Evolutionary conservation across 352 stramenopile species (phyloP).

Genomic region (Phytophthora megakarya): DNA sequence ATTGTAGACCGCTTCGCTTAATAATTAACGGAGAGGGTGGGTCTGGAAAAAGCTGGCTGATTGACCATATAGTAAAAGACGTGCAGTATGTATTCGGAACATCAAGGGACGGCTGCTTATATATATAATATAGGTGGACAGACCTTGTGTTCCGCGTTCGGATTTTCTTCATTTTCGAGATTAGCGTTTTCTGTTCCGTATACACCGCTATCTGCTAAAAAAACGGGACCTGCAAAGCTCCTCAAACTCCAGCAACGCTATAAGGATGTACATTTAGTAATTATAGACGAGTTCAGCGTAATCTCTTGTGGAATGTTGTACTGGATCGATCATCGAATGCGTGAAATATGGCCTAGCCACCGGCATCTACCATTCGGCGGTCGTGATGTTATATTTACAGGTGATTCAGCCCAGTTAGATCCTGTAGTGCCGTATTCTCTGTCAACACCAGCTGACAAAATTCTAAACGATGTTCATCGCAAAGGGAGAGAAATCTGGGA

Average conservation of each 20-base stretch:
- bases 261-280: background rate
- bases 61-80: too few relatives aligned
- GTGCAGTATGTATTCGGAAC: too few relatives aligned
- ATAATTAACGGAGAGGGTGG: too few relatives aligned
- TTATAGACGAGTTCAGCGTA: conserved; percentile 3
- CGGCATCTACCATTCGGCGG: conserved; percentile 1
- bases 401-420: background rate
- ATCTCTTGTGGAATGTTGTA: conserved; percentile 8
- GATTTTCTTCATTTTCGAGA: too few relatives aligned
- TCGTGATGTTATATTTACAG: conserved; percentile 8
- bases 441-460: background rate
- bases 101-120: too few relatives aligned
- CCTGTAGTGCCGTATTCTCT: conserved; percentile 1
- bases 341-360: conserved; percentile 3
- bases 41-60: too few relatives aligned
- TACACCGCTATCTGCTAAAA: background rate
- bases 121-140: too few relatives aligned
- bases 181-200: too few relatives aligned
- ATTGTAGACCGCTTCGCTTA: too few relatives aligned
- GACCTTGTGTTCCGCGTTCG: too few relatives aligned
- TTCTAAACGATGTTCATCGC: background rate
- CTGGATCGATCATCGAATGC: conserved; percentile 7
- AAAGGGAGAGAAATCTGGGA: background rate
- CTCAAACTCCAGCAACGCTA: background rate
- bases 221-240: background rate